phyloP scores from a whole-genome alignment of 306 rosid species.

The Acacia crassicarpa region DNA sequence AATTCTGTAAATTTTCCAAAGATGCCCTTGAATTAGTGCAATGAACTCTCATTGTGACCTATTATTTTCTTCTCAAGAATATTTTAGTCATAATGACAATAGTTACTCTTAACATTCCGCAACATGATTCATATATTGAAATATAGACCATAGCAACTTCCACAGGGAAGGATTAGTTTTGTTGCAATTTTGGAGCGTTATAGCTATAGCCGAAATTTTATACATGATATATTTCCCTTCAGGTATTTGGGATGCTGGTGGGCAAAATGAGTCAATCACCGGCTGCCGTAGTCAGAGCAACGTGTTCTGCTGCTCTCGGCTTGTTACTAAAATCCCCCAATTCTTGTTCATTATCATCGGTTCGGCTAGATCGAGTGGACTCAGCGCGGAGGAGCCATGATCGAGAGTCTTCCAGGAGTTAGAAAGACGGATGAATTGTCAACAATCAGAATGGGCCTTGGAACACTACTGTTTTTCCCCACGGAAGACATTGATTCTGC shows the following conservation, averaged over 20 bases:
- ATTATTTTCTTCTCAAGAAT: not conserved
- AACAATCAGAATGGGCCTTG: not conserved
- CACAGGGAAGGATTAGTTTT: not conserved
- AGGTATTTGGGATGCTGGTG: slow-evolving; percentile 82
- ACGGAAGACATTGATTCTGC: not conserved
- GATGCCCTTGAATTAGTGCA: not conserved
- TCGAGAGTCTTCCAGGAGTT: slow-evolving; percentile 28
- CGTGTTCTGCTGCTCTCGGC: slow-evolving; percentile 83
- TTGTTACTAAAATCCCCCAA: slow-evolving; percentile 77
- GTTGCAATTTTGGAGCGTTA: slow-evolving; percentile 21
- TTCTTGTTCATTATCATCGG: slow-evolving; percentile 56
- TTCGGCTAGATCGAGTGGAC: slow-evolving; percentile 55
- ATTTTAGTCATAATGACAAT: not conserved
- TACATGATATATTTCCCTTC: slow-evolving; percentile 29
- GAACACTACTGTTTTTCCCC: slow-evolving; percentile 1
- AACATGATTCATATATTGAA: not conserved
- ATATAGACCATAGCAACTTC: not conserved
- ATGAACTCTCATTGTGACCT: not conserved
- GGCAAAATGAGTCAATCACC: slow-evolving; percentile 78
- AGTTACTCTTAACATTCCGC: not conserved
- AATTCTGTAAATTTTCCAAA: not conserved
- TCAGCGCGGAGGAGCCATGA: slow-evolving; percentile 43
- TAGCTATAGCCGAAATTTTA: slow-evolving; percentile 25
- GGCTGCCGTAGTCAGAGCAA: slow-evolving; percentile 85
- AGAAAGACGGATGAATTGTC: slow-evolving; percentile 12